Percentiles rank a stretch among this genome's conserved stretches.
Conservation (phyloP, 192 early-diverging fungal genomes). For the Coemansia erecta region DNA sequence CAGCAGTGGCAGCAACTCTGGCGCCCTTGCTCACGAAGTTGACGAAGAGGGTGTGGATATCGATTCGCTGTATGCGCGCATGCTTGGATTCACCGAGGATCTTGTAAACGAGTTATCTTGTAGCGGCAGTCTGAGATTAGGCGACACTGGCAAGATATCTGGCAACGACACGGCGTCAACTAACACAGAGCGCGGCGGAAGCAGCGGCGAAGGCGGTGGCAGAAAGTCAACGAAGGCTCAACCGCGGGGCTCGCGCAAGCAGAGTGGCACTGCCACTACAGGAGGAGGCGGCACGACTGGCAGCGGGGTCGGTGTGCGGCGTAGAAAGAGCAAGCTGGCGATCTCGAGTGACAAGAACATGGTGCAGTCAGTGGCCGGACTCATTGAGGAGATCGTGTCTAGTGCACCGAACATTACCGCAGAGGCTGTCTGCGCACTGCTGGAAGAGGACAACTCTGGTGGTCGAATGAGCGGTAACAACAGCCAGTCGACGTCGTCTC, state of each 20-base stretch:
- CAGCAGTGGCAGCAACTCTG: neutral
- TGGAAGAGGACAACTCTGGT: slow-evolving; percentile 11
- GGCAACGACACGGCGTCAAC: neutral
- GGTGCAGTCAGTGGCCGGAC: slow-evolving; percentile 6
- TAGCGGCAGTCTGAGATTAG: neutral
- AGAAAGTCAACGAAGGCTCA: neutral
- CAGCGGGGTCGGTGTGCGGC: slow-evolving; percentile 6
- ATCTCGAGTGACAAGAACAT: neutral
- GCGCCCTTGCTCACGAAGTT: neutral
- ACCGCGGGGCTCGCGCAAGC: neutral
- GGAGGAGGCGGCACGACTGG: neutral
- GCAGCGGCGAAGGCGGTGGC: neutral
- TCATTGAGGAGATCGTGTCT: slow-evolving; percentile 33
- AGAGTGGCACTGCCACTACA: neutral
- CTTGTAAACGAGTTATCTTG: slow-evolving; percentile 14
- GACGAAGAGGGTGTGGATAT: slow-evolving; percentile 42
- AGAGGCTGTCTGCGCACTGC: slow-evolving; percentile 31
- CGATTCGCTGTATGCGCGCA: slow-evolving; percentile 49
- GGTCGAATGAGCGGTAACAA: neutral
- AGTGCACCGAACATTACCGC: slow-evolving; percentile 23
- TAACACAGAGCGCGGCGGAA: neutral
- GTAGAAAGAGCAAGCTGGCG: neutral
- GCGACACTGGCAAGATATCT: neutral
- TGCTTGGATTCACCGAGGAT: slow-evolving; percentile 51
- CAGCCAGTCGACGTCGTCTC: neutral